Percentiles rank a stretch among this genome's conserved stretches.
These are phyloP conservation scores for Eucalyptus pumila DNA, from an alignment of 345 rosid species.

Conservation along the genomic window DNA sequence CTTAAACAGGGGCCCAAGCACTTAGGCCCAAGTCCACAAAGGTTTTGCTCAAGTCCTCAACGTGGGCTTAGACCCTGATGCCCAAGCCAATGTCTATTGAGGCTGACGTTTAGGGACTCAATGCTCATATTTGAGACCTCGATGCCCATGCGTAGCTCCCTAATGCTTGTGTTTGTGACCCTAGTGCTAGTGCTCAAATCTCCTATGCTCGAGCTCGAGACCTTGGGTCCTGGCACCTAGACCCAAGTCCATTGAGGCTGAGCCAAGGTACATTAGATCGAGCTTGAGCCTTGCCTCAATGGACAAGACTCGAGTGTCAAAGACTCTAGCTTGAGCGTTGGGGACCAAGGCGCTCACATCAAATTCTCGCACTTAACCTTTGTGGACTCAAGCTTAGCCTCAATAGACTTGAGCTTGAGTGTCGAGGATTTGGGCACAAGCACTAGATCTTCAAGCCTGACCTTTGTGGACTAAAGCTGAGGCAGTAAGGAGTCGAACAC, in stretches of 20 bases:
- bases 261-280: too few relatives aligned
- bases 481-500: neutral
- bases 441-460: neutral
- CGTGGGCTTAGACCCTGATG: fast-evolving
- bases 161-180: neutral
- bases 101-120: neutral
- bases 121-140: neutral
- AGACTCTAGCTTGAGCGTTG: neutral
- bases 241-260: neutral
- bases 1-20: neutral
- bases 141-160: fast-evolving
- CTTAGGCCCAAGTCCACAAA: neutral
- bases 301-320: neutral
- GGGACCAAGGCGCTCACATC: neutral
- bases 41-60: neutral
- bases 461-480: neutral
- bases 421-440: neutral
- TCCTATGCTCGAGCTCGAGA: neutral
- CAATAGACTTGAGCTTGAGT: neutral
- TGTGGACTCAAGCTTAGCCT: neutral
- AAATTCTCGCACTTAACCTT: neutral
- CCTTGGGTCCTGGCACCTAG: fast-evolving
- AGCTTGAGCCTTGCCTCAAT: neutral
- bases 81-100: neutral
- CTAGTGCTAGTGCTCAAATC: neutral